A percentile compares a stretch with the other conserved stretches of the same genome.
phyloP scores from a whole-genome alignment of 2,329 filamentous ascomycete species.

The Fusarium sulawesiense region DNA sequence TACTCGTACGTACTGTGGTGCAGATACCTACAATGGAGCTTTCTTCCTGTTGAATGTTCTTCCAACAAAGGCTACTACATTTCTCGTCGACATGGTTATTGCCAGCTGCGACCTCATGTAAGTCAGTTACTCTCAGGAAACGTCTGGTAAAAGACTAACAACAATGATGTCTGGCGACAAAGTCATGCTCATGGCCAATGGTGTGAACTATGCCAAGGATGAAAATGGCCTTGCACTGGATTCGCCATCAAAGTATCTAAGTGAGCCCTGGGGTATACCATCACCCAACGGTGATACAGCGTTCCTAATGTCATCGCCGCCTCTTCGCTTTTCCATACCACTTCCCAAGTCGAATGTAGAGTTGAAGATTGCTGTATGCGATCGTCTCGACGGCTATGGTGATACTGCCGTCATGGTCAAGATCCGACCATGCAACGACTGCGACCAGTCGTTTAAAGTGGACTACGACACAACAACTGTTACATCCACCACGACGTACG shows the following conservation, averaged over 20 bases:
- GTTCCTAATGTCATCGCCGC: neutral
- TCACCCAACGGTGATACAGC: neutral
- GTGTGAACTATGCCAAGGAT: neutral
- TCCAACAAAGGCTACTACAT: neutral
- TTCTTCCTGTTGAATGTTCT: neutral
- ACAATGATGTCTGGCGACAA: neutral
- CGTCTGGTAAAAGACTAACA: neutral
- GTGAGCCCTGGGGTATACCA: neutral
- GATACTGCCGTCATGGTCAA: conserved; percentile 1
- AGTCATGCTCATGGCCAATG: neutral
- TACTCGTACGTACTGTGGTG: neutral
- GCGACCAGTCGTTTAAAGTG: neutral
- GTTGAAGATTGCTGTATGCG: neutral
- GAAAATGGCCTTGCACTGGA: neutral
- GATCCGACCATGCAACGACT: neutral
- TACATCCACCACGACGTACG: neutral
- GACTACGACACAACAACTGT: neutral
- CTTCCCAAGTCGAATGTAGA: neutral
- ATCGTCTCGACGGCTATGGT: neutral
- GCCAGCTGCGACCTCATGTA: neutral
- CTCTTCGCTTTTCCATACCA: neutral
- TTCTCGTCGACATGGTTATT: neutral
- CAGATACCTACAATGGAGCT: neutral
- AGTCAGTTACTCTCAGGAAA: neutral
- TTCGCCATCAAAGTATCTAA: neutral